Percentiles rank a stretch among this genome's conserved stretches.
Evolutionary conservation across 1,139 yeast genomes (phyloP).

Genomic region (Yamadazyma aaseri): DNA sequence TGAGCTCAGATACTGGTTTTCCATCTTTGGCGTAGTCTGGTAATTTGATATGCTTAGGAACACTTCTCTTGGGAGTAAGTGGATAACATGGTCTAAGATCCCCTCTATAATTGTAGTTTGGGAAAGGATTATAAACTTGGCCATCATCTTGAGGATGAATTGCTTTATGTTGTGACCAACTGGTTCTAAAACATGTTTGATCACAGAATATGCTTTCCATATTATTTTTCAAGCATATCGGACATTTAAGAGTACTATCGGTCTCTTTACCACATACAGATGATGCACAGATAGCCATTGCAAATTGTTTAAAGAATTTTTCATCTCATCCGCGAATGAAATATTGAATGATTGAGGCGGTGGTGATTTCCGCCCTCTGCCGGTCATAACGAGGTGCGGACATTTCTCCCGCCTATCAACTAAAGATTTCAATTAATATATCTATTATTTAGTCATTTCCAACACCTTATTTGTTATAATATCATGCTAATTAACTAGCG

Average conservation of each 20-base stretch:
- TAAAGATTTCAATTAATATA: too few species aligned
- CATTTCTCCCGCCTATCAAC: too few species aligned
- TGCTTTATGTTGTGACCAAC: slow-evolving; percentile 62
- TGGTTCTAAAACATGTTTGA: slow-evolving; percentile 78
- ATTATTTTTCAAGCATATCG: slow-evolving; percentile 80
- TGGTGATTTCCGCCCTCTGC: too few species aligned
- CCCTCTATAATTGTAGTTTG: slow-evolving; percentile 73
- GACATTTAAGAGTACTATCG: slow-evolving; percentile 78
- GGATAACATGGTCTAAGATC: slow-evolving; percentile 79
- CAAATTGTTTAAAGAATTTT: too few species aligned
- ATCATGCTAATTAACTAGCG: too few species aligned
- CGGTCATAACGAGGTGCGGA: too few species aligned
- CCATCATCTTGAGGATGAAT: slow-evolving; percentile 48
- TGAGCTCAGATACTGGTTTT: slow-evolving; percentile 73
- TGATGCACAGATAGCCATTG: slow-evolving; percentile 54
- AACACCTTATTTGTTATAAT: too few species aligned
- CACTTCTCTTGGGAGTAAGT: slow-evolving; percentile 61
- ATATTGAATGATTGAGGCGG: too few species aligned
- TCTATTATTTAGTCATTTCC: too few species aligned
- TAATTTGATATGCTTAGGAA: slow-evolving; percentile 67
- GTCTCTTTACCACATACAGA: slow-evolving; percentile 84
- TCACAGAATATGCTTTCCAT: slow-evolving; percentile 69
- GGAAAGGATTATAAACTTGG: slow-evolving; percentile 79
- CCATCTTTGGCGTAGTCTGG: slow-evolving; percentile 91
- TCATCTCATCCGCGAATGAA: too few species aligned